A percentile compares a stretch with the other conserved stretches of the same genome.
phyloP scores from a whole-genome alignment of 2,329 filamentous ascomycete species.

The Pseudocercospora fuligena region DNA sequence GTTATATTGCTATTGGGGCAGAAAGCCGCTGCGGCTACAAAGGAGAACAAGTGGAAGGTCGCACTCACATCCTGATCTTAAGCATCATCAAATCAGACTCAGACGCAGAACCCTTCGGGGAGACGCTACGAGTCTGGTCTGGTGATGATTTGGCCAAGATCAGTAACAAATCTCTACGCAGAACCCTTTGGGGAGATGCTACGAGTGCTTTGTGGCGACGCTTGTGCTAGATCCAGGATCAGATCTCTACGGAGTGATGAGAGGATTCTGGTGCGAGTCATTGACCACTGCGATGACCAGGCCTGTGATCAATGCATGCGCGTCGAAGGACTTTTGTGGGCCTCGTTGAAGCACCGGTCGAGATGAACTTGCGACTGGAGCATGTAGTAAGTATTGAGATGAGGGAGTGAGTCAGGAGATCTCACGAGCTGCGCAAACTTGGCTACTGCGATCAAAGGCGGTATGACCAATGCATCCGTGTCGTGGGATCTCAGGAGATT shows the following conservation, averaged over 20 bases:
- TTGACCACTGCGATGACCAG: background rate
- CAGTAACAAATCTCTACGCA: background rate
- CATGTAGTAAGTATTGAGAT: background rate
- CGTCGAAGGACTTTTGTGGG: background rate
- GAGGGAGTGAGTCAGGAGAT: background rate
- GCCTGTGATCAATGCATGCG: background rate
- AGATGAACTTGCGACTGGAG: too few species aligned
- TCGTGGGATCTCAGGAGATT: background rate
- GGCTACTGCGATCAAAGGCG: background rate
- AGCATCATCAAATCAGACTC: background rate
- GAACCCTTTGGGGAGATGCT: background rate
- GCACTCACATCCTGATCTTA: too few species aligned
- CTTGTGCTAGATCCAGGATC: background rate
- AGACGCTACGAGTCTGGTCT: background rate
- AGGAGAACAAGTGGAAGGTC: background rate
- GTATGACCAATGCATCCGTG: background rate
- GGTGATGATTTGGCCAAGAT: too few species aligned
- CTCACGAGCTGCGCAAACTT: conserved; percentile 1
- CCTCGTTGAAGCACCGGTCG: too few species aligned
- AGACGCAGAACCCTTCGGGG: background rate
- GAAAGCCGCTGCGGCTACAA: background rate
- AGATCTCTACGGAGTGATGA: background rate
- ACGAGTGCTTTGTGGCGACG: too few species aligned
- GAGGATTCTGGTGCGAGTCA: background rate
- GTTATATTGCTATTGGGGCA: too few species aligned